Base-by-base conservation (phyloP, 169 alveolate genomes). In the Plasmodium yoelii region DNA sequence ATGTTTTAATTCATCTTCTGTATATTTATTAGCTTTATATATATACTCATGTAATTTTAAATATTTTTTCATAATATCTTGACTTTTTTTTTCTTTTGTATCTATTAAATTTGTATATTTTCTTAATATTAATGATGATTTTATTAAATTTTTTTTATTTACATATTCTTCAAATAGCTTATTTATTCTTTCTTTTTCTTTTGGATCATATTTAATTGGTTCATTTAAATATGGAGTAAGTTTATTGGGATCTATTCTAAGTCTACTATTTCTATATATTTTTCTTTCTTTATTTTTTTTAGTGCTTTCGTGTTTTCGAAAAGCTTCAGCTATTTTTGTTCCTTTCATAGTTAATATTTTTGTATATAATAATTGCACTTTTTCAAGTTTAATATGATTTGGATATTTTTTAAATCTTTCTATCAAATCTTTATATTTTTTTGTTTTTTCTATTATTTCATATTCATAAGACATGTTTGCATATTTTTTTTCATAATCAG, bases 211-310 rank as follows among this genome's bases (percentile, higher is more conserved):
- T 65, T 94, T 92, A n/a, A 70, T 61, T 1, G 96, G 96, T 53
- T 92, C 91, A 69, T 94, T 60, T 60, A 94, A 55, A 84, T 90
- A 94, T 8, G 96, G 96, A 9, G 94, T 90, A 15, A 94, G 87
- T 6, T 94, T 90, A 49, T 94, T 88, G 49, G 87, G 59, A 86
- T 94, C 91, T 26, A 94, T 22, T 49, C 77, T 87, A 47, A 73
- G 28, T 26, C 73, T 18, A 8, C 73, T 72, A 47, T 84, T 64
- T 4, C 90, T 28, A 71, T 70, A 71, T 5, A 70, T 61, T 39
- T 70, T 88, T 47, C 80, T 74, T n/a, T 55, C 88, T 5, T 70
- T 46, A 56, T 74, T 73, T 28, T 64, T 63, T 49, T 74, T 74
- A n/a, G 63, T 60, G 19, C 88, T 56, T 69, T 88, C 90, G 68